Evolutionary conservation across 495 filamentous ascomycete species (phyloP), one percentile per base, ranked within the genome.

Genomic region (Penicillium turbatum): DNA sequence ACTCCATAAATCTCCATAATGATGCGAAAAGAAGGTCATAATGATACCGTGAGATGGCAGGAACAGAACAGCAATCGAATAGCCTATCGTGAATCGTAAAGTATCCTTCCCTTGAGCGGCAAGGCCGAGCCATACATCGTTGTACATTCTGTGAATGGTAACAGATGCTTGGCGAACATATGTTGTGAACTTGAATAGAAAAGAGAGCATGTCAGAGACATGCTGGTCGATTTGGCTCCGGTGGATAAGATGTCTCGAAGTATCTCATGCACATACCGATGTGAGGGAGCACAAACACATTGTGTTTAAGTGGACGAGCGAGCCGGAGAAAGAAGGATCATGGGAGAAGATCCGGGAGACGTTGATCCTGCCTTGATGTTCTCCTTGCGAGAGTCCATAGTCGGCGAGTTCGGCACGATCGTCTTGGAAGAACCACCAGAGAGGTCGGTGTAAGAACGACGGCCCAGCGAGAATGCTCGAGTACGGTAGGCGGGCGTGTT

Each of bases 311-410:
- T 49, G 31, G 56, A 65, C 17, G 63, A 63, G 21, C 56, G 49
- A 11, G 66, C 54, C 6, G 61, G 57, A 2, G 50, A 53, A n/a
- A 63, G 40, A 21, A 63, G 32, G n/a, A 70, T 53, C 56, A 69
- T 62, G 48, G 66, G 67, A 5, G 72, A 67, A 1, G 68, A 63
- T 34, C 64, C 55, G 4, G 71, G 72, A 15, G 73, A 75, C 30
- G 68, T 43, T 13, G 70, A 74, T 2, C 58, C 63, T 3, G 68
- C 58, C 46, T 64, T 68, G 53, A 63, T 49, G 32, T 70, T 67
- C 40, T 69, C 68, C 57, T 74, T 76, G 4, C 54, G 62, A 19
- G 71, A 62, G 1, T 15, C 41, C 26, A 30, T 44, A 47, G 57
- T 72, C n/a, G 63, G 60, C 37, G 61, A 53, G 37, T 56, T 54